A percentile compares a stretch with the other conserved stretches of the same genome.
phyloP scores from a whole-genome alignment of 148 eudicot species.

The Dianthus caryophyllus region DNA sequence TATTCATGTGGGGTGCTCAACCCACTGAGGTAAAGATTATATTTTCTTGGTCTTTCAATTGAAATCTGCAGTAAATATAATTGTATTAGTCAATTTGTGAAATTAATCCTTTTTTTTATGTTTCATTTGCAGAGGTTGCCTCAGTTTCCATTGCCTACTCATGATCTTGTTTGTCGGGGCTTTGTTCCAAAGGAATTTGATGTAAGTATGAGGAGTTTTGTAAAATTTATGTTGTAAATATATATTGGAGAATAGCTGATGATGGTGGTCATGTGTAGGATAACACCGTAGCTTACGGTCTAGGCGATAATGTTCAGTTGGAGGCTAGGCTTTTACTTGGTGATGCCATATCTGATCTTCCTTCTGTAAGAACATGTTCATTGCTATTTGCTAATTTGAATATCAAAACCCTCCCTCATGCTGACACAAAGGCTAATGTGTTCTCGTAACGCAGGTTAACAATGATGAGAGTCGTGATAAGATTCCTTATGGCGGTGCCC shows the following conservation, averaged over 20 bases:
- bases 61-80: neutral
- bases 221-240: neutral
- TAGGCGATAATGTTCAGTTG: slow-evolving; percentile 29
- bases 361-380: slow-evolving; percentile 43
- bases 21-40: slow-evolving; percentile 45
- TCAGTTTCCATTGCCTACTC: slow-evolving; percentile 78
- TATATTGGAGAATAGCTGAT: neutral
- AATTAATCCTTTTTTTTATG: neutral
- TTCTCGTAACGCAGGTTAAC: slow-evolving; percentile 39
- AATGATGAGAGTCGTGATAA: slow-evolving; percentile 57
- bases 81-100: neutral
- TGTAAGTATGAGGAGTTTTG: slow-evolving; percentile 27
- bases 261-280: slow-evolving; percentile 32
- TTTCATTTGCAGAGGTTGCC: slow-evolving; percentile 52
- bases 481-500: slow-evolving; percentile 38
- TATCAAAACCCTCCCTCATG: too few relatives aligned
- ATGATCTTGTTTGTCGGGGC: slow-evolving; percentile 59
- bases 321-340: slow-evolving; percentile 47
- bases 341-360: slow-evolving; percentile 83
- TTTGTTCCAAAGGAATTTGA: slow-evolving; percentile 60
- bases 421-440: neutral
- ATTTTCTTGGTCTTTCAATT: neutral
- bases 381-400: neutral
- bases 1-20: slow-evolving; percentile 70
- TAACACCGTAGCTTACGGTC: slow-evolving; percentile 51